Evolutionary conservation across 2,329 filamentous ascomycete species (phyloP), one percentile per base, ranked within the genome.

Genomic region (Alternaria alternata): DNA sequence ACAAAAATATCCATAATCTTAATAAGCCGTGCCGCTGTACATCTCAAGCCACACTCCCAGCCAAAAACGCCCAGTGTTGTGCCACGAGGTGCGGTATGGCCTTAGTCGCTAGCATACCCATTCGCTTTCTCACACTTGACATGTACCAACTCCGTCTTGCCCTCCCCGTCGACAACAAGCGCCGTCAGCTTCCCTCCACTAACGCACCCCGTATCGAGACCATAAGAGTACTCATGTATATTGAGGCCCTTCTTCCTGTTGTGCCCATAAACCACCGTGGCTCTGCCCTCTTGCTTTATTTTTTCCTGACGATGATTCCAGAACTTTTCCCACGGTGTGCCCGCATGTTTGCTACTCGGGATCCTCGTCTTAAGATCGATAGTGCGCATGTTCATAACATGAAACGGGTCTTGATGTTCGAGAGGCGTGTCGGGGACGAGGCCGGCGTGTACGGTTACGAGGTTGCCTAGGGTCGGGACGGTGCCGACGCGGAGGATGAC

Each of bases 341-440:
- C 90, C 5, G 75, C 78, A 63, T 70, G 82, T 64, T 81, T 81
- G 54, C 81, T 87, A 22, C 61, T 63, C 4, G 88, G 88, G 12
- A 87, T 79, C 60, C 87, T 84, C 11, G 87, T 88, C 11, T 83
- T 80, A 18, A 88, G 84, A 67, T 91, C 84, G 54, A 97, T 86
- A 7, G 89, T 91, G 57, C 93, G 88, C 92, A 99, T 96, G 74
- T 93, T 95, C 93, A 97, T 97, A 41, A 91, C 91, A 52, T 90
- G 89, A 77, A 87, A 89, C 0, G 93, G 90, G 76, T 97, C 87
- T 69, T 90, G 94, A 52, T 85, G 82, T 46, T 89, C 83, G 14
- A 96, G 82, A 0, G 86, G 78, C 0, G 96, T 81, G 5, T 89
- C 90, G 0, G 94, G 92, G 0, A 95, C 89, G 2, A 98, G 84